Percentiles rank a stretch among this genome's conserved stretches.
These are phyloP conservation scores for Hypholoma sublateritium DNA, from an alignment of 768 basidiomycete genomes.

Conservation along the genomic window DNA sequence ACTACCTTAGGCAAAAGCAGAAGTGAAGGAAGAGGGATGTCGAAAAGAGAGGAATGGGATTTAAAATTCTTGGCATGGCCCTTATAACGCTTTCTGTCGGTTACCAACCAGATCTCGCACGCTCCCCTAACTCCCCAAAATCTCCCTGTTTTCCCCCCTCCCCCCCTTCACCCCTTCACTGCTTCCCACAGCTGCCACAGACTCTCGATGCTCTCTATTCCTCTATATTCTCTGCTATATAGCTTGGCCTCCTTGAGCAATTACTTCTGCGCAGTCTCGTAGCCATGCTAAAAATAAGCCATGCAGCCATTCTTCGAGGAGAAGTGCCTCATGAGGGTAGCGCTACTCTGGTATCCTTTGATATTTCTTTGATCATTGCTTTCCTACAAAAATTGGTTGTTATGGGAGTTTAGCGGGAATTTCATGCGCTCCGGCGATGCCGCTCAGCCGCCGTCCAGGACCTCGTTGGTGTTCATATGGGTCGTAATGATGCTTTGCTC, in stretches of 20 bases:
- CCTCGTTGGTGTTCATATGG: too few species aligned
- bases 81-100: slow-evolving; percentile 16
- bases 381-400: slow-evolving; percentile 4
- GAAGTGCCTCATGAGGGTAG: not conserved
- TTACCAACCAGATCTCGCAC: slow-evolving; percentile 12
- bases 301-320: too few species aligned
- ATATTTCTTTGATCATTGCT: slow-evolving; percentile 1
- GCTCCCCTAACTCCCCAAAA: not conserved
- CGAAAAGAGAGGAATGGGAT: slow-evolving; percentile 11
- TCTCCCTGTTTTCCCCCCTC: slow-evolving; percentile 1
- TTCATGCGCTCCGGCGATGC: too few species aligned
- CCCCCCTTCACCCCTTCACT: not conserved
- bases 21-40: slow-evolving; percentile 15
- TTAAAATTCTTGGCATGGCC: slow-evolving; percentile 5
- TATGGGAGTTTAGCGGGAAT: not conserved
- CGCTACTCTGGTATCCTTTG: not conserved
- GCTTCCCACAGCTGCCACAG: not conserved
- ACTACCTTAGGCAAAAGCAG: slow-evolving; percentile 25
- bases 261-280: too few species aligned
- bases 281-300: too few species aligned
- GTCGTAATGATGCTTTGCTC: too few species aligned
- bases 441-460: too few species aligned
- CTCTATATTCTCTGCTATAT: too few species aligned
- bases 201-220: not conserved
- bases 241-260: too few species aligned